phyloP scores from a whole-genome alignment of 768 basidiomycete species.

The Hysterangium stoloniferum region DNA sequence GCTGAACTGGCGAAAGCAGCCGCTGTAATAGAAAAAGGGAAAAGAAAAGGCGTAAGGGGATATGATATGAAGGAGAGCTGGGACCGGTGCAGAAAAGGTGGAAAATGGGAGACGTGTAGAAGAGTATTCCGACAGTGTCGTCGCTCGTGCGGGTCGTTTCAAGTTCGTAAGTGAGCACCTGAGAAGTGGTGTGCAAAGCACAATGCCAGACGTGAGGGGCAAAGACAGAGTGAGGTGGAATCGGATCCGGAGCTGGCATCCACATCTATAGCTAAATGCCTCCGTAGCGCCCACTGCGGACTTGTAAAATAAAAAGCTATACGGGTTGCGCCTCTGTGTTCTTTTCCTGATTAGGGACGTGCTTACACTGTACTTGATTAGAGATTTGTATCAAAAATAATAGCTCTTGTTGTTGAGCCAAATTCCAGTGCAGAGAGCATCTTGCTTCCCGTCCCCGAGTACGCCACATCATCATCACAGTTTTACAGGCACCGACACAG shows the following conservation, averaged over 20 bases:
- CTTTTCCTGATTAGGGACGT: too few species aligned
- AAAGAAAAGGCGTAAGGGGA: background rate
- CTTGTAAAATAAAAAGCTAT: too few species aligned
- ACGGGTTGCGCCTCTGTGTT: too few species aligned
- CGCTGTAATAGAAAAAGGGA: background rate
- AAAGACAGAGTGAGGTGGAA: conserved; percentile 11
- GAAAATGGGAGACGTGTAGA: background rate
- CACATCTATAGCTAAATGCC: background rate
- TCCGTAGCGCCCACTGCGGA: conserved; percentile 2
- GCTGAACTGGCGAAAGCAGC: background rate
- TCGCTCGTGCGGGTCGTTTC: conserved; percentile 9
- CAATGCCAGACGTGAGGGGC: background rate
- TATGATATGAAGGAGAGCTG: background rate
- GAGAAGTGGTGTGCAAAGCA: background rate
- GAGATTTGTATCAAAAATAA: too few species aligned
- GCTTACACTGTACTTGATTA: too few species aligned
- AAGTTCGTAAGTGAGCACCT: conserved; percentile 1
- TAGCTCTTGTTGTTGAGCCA: too few species aligned
- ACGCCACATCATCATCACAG: too few species aligned
- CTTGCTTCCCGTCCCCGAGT: too few species aligned
- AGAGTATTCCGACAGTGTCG: background rate
- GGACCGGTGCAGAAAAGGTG: background rate
- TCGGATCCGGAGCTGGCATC: conserved; percentile 5
- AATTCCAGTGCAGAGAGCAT: too few species aligned
- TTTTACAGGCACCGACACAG: too few species aligned